Evolutionary conservation across 345 rosid genomes (phyloP).

Genomic region (Eucalyptus cloeziana): DNA sequence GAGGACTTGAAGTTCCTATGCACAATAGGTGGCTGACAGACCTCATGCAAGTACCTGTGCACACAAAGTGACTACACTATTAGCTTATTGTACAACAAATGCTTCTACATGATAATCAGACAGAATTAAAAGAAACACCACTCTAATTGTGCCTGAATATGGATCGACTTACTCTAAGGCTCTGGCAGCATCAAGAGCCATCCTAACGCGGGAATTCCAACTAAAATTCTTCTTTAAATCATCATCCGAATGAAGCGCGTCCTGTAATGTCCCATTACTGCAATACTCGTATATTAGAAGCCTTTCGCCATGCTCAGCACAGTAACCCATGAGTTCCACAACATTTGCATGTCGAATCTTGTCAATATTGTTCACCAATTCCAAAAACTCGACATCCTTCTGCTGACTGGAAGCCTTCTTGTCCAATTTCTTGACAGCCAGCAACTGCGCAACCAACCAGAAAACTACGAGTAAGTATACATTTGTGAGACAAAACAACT

Average conservation of each 20-base stretch:
- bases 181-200: conserved; percentile 94
- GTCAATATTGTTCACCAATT: conserved; percentile 69
- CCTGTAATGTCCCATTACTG: conserved; percentile 76
- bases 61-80: not conserved
- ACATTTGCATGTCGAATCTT: conserved; percentile 76
- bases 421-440: conserved; percentile 90
- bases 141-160: not conserved
- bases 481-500: not conserved
- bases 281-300: conserved; percentile 87
- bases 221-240: conserved; percentile 53
- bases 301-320: conserved; percentile 91
- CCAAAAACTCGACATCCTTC: conserved; percentile 70
- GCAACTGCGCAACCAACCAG: conserved; percentile 22
- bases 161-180: conserved; percentile 73
- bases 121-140: not conserved
- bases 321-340: conserved; percentile 85
- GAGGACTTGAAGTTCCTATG: conserved; percentile 89
- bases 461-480: not conserved
- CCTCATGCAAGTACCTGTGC: conserved; percentile 86
- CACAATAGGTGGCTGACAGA: conserved; percentile 76
- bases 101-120: not conserved
- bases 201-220: conserved; percentile 72
- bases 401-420: conserved; percentile 53
- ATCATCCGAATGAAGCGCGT: conserved; percentile 74
- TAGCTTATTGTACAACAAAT: not conserved